Conservation (phyloP, 2,329 filamentous ascomycete genomes). For the Ophiocordyceps camponoti-floridani region DNA sequence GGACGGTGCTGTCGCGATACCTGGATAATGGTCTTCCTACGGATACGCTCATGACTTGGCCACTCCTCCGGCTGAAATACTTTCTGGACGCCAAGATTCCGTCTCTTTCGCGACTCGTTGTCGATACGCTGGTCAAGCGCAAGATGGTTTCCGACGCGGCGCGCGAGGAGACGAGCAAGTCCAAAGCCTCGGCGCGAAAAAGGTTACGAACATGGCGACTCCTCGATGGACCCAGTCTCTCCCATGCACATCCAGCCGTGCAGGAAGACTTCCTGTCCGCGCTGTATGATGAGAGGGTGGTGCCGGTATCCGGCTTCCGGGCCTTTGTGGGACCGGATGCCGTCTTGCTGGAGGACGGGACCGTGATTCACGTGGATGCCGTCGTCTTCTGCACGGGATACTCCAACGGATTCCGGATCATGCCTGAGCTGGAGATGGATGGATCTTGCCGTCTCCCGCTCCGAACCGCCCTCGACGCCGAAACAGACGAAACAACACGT, state of each 20-base stretch:
- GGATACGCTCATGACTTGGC: slow-evolving; percentile 1
- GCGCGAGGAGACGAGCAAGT: neutral
- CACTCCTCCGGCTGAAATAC: slow-evolving; percentile 2
- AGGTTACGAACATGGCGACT: slow-evolving; percentile 1
- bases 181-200: neutral
- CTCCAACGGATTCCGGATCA: slow-evolving; percentile 12
- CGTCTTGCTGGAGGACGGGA: slow-evolving; percentile 14
- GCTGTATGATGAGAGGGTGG: neutral
- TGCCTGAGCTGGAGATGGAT: slow-evolving; percentile 5
- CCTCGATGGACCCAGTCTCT: slow-evolving; percentile 1
- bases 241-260: slow-evolving; percentile 2
- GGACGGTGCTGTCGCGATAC: slow-evolving; percentile 6
- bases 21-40: slow-evolving; percentile 2
- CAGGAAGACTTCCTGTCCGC: slow-evolving; percentile 2
- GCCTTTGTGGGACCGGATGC: slow-evolving; percentile 5
- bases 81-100: slow-evolving; percentile 1
- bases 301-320: slow-evolving; percentile 1
- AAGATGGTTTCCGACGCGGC: slow-evolving; percentile 2
- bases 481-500: neutral
- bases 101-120: neutral
- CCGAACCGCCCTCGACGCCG: neutral
- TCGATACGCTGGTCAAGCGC: neutral
- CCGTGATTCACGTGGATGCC: slow-evolving; percentile 12
- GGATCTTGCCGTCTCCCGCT: neutral
- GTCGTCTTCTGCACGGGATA: slow-evolving; percentile 21